phyloP scores from a whole-genome alignment of 371 early-diverging fungal species.

The Lichtheimia ornata region DNA sequence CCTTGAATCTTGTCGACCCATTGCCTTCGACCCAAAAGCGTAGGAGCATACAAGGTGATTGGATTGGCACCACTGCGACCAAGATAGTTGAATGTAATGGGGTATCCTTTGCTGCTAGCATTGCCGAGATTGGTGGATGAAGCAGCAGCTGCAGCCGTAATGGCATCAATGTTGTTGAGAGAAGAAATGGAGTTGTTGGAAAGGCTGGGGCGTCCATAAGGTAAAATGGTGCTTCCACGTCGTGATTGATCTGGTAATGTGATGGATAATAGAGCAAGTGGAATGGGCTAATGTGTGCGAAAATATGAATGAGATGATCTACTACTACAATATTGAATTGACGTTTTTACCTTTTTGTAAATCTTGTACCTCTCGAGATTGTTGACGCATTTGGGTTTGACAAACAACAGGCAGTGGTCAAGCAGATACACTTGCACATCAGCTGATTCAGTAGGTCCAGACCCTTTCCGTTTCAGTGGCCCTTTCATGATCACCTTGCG shows the following conservation, averaged over 20 bases:
- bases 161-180: constrained; percentile 18
- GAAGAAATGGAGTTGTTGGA: constrained; percentile 17
- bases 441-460: constrained; percentile 62
- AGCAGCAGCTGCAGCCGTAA: constrained; percentile 4
- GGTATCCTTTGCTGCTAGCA: constrained; percentile 37
- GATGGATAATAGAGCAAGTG: constrained; percentile 69
- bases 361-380: constrained; percentile 44
- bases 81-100: constrained; percentile 74
- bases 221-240: constrained; percentile 46
- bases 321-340: constrained; percentile 21
- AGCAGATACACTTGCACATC: constrained; percentile 80
- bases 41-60: constrained; percentile 72
- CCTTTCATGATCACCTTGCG: constrained; percentile 80
- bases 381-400: constrained; percentile 54
- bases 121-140: constrained; percentile 3
- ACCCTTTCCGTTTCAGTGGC: constrained; percentile 68
- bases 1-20: constrained; percentile 84
- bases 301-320: neutral
- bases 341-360: constrained; percentile 33
- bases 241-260: constrained; percentile 50
- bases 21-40: constrained; percentile 70
- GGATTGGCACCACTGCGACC: constrained; percentile 66
- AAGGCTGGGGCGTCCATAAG: constrained; percentile 32
- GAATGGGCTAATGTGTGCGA: constrained; percentile 65
- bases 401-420: constrained; percentile 84